These are phyloP conservation scores for Pogostemon cablin DNA, from an alignment of 257 asterid genomes.

Conservation along the genomic window DNA sequence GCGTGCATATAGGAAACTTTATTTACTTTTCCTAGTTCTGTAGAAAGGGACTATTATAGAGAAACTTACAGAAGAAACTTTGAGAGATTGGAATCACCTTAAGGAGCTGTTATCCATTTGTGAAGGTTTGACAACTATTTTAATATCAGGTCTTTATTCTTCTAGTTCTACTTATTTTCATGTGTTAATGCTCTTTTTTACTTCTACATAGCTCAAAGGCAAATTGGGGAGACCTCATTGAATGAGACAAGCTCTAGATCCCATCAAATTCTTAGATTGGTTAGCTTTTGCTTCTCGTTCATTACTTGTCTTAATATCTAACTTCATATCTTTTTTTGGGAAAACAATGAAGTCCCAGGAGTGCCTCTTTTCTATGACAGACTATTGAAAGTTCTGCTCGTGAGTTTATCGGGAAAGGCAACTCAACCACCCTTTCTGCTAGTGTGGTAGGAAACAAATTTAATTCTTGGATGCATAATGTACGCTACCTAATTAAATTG, in stretches of 20 bases:
- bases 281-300: conserved; percentile 39
- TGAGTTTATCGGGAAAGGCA: conserved; percentile 92
- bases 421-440: conserved; percentile 96
- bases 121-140: conserved; percentile 57
- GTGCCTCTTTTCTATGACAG: conserved; percentile 45
- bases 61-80: conserved; percentile 91
- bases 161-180: not conserved
- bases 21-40: conserved; percentile 35
- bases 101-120: conserved; percentile 85
- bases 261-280: conserved; percentile 99
- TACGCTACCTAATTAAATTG: conserved; percentile 29
- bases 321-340: conserved; percentile 12
- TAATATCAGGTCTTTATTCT: conserved; percentile 12
- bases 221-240: conserved; percentile 88
- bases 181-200: conserved; percentile 21
- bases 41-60: conserved; percentile 93
- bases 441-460: conserved; percentile 72
- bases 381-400: conserved; percentile 98
- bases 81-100: conserved; percentile 92
- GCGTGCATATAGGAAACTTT: conserved; percentile 25
- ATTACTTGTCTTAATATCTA: conserved; percentile 23
- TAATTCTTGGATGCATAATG: conserved; percentile 27
- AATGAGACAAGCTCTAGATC: conserved; percentile 98
- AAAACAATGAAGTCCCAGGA: conserved; percentile 5
- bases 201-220: conserved; percentile 72